Conservation (phyloP, 108 stramenopile species). For the Epithemia pelagica region DNA sequence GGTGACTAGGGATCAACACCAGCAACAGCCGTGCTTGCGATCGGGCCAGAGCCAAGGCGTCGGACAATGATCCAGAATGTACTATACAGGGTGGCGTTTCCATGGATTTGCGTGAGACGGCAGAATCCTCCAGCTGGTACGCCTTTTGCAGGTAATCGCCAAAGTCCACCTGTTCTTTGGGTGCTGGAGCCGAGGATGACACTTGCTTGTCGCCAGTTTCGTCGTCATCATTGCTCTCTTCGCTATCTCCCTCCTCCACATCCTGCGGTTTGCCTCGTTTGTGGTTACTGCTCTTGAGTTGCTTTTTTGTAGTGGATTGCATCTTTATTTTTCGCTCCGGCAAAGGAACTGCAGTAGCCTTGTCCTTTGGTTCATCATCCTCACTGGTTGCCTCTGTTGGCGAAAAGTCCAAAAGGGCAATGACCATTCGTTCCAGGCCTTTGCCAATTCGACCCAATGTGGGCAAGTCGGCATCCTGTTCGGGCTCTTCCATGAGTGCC, state of each 20-base stretch:
- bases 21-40: slow-evolving; percentile 59
- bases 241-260: neutral
- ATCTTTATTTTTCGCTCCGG: no score
- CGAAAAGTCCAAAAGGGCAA: neutral
- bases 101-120: neutral
- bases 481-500: neutral
- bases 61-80: slow-evolving; percentile 35
- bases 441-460: neutral
- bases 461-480: neutral
- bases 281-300: neutral
- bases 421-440: neutral
- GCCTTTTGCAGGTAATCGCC: slow-evolving; percentile 22
- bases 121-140: slow-evolving; percentile 22
- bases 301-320: neutral
- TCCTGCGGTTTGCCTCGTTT: neutral
- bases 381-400: neutral
- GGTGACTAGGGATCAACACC: slow-evolving; percentile 56
- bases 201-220: neutral
- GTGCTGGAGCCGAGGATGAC: neutral
- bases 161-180: slow-evolving; percentile 19
- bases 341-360: neutral
- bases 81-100: slow-evolving; percentile 10
- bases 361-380: neutral
- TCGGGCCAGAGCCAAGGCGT: slow-evolving; percentile 47
- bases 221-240: neutral